Evolutionary conservation across 2,329 filamentous ascomycete genomes (phyloP).

Genomic region (Aspergillus candidus): DNA sequence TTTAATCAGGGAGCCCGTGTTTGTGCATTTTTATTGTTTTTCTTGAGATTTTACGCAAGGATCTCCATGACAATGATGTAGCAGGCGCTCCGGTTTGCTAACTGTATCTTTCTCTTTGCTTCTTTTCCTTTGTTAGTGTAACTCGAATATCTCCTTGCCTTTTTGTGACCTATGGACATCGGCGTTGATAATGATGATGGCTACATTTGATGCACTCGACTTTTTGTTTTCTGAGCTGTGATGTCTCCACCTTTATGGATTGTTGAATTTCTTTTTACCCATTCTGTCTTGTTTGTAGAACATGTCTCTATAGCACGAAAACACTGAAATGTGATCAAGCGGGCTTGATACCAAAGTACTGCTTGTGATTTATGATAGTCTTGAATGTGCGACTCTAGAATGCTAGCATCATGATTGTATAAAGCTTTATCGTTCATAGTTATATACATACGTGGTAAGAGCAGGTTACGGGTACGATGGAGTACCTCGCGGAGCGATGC

Average conservation of each 20-base stretch:
- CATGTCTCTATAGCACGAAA: conserved; percentile 5
- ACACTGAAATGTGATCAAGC: conserved; percentile 19
- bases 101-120: conserved; percentile 3
- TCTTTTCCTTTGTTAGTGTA: conserved; percentile 12
- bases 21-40: conserved; percentile 6
- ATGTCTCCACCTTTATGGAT: neutral
- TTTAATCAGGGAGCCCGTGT: neutral
- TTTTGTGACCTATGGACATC: no score
- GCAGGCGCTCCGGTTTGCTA: neutral
- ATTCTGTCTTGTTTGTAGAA: conserved; percentile 13
- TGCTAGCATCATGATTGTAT: no score
- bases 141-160: conserved; percentile 3
- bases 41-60: conserved; percentile 6
- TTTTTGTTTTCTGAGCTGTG: no score
- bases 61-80: conserved; percentile 3
- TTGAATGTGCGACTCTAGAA: conserved; percentile 4
- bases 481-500: neutral
- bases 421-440: no score
- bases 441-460: no score
- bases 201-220: no score
- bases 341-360: conserved; percentile 21
- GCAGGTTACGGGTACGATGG: neutral
- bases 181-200: conserved; percentile 4
- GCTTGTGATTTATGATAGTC: conserved; percentile 15
- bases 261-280: conserved; percentile 7